Base-by-base conservation (phyloP, 176 grass and related monocot genomes). In the Elymus sibiricus region DNA sequence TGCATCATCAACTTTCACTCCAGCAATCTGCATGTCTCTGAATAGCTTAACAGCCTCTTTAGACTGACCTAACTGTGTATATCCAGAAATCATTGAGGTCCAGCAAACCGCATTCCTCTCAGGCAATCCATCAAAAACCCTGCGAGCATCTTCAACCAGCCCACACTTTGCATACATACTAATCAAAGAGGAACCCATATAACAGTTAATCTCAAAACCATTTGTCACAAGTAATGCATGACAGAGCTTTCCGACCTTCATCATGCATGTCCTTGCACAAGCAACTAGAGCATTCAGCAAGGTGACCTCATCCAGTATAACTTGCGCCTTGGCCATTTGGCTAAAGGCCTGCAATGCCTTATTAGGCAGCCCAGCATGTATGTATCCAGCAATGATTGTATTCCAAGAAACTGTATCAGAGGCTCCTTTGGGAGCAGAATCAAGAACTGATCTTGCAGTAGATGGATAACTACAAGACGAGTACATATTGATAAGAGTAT, bases 111-210 rank as follows among this genome's bases (percentile, higher is more conserved):
- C 91, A 70, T 98, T 95, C 81, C 81, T 92, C 51, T 90, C 79
- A 51, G 70, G 91, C 59, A 98, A 76, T 87, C 78, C 72, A 60
- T 93, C 74, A 83, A 98, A 98, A 84, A 95, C 74, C 83, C 86
- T 88, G 70, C 86, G 89, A 71, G 95, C 95, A 42, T 93, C 85
- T 26, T 90, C 84, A 73, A 84, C 53, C 11, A 82, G 38, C 35
- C 86, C 93, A 90, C 93, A 95, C 64, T 94, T 89, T 60, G 93
- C 74, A 74, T 98, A 98, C 96, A 98, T 98, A 64, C 75, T 91
- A 67, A 98, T 74, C 84, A 98, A 79, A 64, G 96, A 92, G 63
- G 93, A 94, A 26, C 93, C 89, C 77, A 95, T 77, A 71, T 89
- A 93, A 83, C 76, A 92, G 67, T 89, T 92, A 84, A 95, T 68